A percentile compares a stretch with the other conserved stretches of the same genome.
Conservation (phyloP, 1,284 basidiomycete species). For the Puccinia polysora region DNA sequence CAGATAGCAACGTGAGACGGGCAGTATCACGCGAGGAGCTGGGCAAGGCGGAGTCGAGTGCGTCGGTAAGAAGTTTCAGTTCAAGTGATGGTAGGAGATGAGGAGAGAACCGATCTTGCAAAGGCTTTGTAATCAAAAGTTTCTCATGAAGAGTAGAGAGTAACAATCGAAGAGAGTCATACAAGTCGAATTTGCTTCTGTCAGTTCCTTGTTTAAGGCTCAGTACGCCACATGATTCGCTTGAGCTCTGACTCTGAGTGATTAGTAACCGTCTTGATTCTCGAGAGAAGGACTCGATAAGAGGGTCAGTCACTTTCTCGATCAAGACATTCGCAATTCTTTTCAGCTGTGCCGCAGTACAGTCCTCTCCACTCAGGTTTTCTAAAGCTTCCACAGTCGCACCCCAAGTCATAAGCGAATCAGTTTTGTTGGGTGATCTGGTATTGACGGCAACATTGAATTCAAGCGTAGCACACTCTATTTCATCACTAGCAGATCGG, state of each 20-base stretch:
- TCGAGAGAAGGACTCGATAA: background rate
- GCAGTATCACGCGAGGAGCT: constrained; percentile 20
- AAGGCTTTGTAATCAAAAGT: constrained; percentile 18
- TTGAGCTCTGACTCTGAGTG: background rate
- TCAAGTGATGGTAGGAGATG: constrained; percentile 9
- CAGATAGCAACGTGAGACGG: constrained; percentile 11
- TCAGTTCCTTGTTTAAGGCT: constrained; percentile 1
- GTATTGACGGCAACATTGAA: constrained; percentile 12
- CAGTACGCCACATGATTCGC: background rate
- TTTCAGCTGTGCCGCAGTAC: constrained; percentile 9
- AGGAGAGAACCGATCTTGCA: constrained; percentile 26
- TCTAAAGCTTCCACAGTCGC: constrained; percentile 24
- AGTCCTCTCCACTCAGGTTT: constrained; percentile 9
- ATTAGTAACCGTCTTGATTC: background rate
- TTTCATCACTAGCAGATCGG: background rate
- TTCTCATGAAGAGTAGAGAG: constrained; percentile 23
- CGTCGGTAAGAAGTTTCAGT: background rate
- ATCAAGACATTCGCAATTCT: constrained; percentile 25
- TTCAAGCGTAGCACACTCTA: background rate
- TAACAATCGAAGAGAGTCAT: constrained; percentile 29
- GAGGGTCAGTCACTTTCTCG: constrained; percentile 14
- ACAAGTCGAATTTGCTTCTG: constrained; percentile 4
- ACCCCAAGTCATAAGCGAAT: constrained; percentile 18
- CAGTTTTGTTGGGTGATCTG: background rate
- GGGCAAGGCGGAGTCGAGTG: constrained; percentile 23